Conservation (phyloP, 1,139 yeast species). For the Saccharomyces uvarum region DNA sequence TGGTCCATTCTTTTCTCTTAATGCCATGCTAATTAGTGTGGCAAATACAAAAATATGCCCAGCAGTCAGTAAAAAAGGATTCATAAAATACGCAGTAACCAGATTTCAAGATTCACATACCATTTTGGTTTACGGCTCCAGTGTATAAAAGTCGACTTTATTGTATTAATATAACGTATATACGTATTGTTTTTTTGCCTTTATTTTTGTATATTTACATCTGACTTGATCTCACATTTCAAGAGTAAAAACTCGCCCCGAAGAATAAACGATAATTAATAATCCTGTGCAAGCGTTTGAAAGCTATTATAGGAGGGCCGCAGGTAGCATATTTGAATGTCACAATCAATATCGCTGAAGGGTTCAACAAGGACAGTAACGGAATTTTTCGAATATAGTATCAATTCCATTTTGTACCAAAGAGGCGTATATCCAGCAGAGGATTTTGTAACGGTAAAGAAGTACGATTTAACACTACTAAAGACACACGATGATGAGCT, state of each 20-base stretch:
- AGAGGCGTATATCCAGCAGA: conserved; percentile 87
- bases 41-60: not conserved
- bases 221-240: conserved; percentile 2
- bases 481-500: conserved; percentile 74
- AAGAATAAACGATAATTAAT: not conserved
- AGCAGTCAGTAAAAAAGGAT: not conserved
- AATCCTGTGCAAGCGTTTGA: not conserved
- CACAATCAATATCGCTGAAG: conserved; percentile 44
- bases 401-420: conserved; percentile 76
- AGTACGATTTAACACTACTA: conserved; percentile 73
- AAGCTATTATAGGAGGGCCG: not conserved
- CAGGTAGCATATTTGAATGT: conserved; percentile 6
- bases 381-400: conserved; percentile 76
- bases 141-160: not conserved
- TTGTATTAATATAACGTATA: not conserved
- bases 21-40: conserved; percentile 53
- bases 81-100: conserved; percentile 1
- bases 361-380: conserved; percentile 75
- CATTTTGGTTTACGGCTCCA: not conserved
- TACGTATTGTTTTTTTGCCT: not conserved
- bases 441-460: conserved; percentile 71
- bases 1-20: conserved; percentile 50
- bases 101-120: conserved; percentile 1
- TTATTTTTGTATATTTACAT: not conserved
- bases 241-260: not conserved